Base-by-base conservation (phyloP, 1,284 basidiomycete species). In the Pyrrhoderma lamaoense region DNA sequence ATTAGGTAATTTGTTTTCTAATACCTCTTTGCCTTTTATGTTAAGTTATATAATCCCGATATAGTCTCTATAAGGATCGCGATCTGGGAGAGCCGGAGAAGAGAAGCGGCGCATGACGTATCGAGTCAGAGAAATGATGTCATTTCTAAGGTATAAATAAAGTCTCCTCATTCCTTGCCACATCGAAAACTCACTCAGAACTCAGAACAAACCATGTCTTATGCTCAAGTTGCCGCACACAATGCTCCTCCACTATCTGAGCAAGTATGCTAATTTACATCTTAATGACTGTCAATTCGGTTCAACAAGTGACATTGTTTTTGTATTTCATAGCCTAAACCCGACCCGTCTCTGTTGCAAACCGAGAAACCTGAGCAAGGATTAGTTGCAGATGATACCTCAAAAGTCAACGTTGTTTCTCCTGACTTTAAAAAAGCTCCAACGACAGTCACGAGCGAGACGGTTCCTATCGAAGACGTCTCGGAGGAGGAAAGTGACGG, bases 291-390 rank as follows among this genome's bases (percentile, higher is more conserved):
- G 25, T 23, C 36, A 11, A 8, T 21, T 13, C 16, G 22, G 46
- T 18, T 37, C 14, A 39, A 25, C 27, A 37, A 48, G 31, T 31
- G 5, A 31, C 7, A 31, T 5, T 31, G 11, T 11, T 31, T 31
- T 11, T 31, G 5, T 31, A 38, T 23, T 35, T 18, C 23, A 7
- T 70, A 85, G 71, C 82, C 82, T 8, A 75, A 73, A 35, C 74
- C 85, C 40, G 80, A 88, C 60, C 75, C 70, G 0, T 73, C 68
- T 22, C 72, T 87, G 23, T 69, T 85, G 53, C 82, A 76, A 60
- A 84, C 80, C 0, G 63, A 67, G n/a, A 64, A 66, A 3, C 68
- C 72, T 8, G 57, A 64, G n/a, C 65, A 70, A 3, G 58, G 64
- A 38, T 67, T 62, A 49, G 62, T 74, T 49, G 69, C 69, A 5